phyloP scores from a whole-genome alignment of 1,284 basidiomycete species.

The Peniophora sp. region DNA sequence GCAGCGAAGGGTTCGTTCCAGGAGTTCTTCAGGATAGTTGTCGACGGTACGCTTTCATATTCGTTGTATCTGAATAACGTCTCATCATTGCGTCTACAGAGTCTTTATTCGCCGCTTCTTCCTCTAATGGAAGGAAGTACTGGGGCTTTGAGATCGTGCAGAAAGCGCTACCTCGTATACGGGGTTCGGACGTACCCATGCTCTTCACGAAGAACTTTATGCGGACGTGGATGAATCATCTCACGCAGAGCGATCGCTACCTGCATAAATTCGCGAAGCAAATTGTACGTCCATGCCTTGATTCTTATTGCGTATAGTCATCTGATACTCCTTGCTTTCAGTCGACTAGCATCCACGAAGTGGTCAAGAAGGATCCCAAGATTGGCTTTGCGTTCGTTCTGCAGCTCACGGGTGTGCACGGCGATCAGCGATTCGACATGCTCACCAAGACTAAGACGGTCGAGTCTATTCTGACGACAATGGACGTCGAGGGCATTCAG shows the following conservation, averaged over 20 bases:
- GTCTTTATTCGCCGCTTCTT: constrained; percentile 76
- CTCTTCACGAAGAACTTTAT: constrained; percentile 95
- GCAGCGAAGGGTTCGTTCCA: constrained; percentile 64
- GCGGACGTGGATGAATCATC: constrained; percentile 94
- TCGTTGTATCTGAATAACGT: background rate
- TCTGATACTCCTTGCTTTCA: constrained; percentile 20
- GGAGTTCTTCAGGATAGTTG: constrained; percentile 85
- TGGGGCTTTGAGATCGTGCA: constrained; percentile 95
- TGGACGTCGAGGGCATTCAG: constrained; percentile 72
- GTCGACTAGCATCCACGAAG: constrained; percentile 69
- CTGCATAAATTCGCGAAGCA: constrained; percentile 83
- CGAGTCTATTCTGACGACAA: constrained; percentile 74
- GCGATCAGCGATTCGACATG: constrained; percentile 85
- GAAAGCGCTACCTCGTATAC: constrained; percentile 67
- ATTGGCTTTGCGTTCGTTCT: constrained; percentile 82
- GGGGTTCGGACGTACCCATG: constrained; percentile 66
- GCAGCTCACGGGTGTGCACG: constrained; percentile 82
- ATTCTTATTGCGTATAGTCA: constrained; percentile 7
- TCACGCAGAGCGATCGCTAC: constrained; percentile 81
- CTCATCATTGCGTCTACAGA: constrained; percentile 38
- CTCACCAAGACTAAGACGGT: constrained; percentile 92
- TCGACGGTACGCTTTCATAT: constrained; percentile 70
- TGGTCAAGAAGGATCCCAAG: constrained; percentile 72
- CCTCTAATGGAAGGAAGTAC: constrained; percentile 87
- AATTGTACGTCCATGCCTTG: constrained; percentile 41